Evolutionary conservation across 75 land plant genomes (phyloP), one percentile per base, ranked within the genome.

Genomic region (Chamaecyparis obtusa): DNA sequence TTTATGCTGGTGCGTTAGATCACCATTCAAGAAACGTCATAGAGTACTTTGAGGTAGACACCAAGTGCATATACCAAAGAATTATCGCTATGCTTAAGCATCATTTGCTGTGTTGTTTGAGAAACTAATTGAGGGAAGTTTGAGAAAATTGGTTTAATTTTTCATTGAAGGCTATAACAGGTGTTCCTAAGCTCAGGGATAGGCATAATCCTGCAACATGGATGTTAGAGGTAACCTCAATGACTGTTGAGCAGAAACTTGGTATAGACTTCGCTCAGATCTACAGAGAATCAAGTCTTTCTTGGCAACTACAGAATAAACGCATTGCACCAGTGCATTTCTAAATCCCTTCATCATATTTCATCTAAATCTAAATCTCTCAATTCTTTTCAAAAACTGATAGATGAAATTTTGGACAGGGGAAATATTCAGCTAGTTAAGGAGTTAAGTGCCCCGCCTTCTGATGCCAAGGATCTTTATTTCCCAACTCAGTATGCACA

Each of bases 1-100:
- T 96, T 14, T 96, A 96, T 83, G 87, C 90, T 83, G 93, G 97
- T 9, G 75, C 87, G 27, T 35, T 96, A 21, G 97, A 96, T 2
- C 60, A 30, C 14, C 83, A 95, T 72, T 96, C 96, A 56, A 72
- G 86, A 5, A 74, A 84, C 15, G 83, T 96, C 3, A 93, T 95
- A 57, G 82, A 92, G 67, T 96, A 96, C 72, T 93, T 96, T 88
- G 90, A 92, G 94, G 94, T 87, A 88, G 77, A 74, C 32, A 74
- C 1, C 13, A 74, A 74, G 5, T 3, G 16, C 77, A 11, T 14
- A 74, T 33, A 74, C 77, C 77, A 74, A 32, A 35, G 5, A 74
- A 5, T 3, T 72, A 10, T 72, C 36, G 36, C 32, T 72, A 10
- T 72, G 35, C 33, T 33, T 14, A 72, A 32, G 76, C 33, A 72